These are phyloP conservation scores for Cladosporium sp. DNA, from an alignment of 2,329 filamentous ascomycete genomes.

Conservation along the genomic window DNA sequence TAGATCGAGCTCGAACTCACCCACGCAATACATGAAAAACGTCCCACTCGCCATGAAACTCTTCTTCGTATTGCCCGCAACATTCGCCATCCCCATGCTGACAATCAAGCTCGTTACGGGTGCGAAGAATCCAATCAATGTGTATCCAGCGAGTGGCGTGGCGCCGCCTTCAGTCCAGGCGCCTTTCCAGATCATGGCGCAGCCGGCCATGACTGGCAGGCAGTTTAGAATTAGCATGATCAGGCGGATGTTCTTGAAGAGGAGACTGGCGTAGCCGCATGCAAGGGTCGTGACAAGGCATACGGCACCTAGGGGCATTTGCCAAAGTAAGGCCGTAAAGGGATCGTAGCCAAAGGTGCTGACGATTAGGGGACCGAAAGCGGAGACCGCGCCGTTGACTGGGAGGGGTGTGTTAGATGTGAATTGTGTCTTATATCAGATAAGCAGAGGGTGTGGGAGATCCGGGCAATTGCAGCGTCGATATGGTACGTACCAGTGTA, in stretches of 20 bases:
- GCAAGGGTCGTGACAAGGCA: slow-evolving; percentile 35
- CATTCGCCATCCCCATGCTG: slow-evolving; percentile 60
- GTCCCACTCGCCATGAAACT: slow-evolving; percentile 70
- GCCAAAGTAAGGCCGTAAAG: slow-evolving; percentile 64
- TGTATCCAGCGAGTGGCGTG: slow-evolving; percentile 66
- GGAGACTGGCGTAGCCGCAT: slow-evolving; percentile 54
- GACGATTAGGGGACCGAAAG: slow-evolving; percentile 69
- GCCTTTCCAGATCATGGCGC: slow-evolving; percentile 69
- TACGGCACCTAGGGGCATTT: slow-evolving; percentile 70
- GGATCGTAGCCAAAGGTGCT: slow-evolving; percentile 65
- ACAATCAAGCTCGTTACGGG: slow-evolving; percentile 63
- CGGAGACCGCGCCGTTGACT: slow-evolving; percentile 66
- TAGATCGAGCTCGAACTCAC: not conserved
- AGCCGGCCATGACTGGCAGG: slow-evolving; percentile 70
- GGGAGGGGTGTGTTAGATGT: not conserved
- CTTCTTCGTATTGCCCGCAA: slow-evolving; percentile 74
- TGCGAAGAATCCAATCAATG: slow-evolving; percentile 69
- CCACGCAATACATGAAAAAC: slow-evolving; percentile 44
- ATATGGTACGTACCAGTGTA: slow-evolving; percentile 46
- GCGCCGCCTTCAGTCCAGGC: slow-evolving; percentile 60
- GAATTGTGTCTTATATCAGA: too few relatives aligned
- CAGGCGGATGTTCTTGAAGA: slow-evolving; percentile 62
- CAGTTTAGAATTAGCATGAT: slow-evolving; percentile 63
- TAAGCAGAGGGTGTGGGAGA: not conserved
- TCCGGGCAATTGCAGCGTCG: not conserved